Percentiles rank a stretch among this genome's conserved stretches.
Evolutionary conservation across 176 grass and related monocot genomes (phyloP).

Genomic region (Zoysia pacifica): DNA sequence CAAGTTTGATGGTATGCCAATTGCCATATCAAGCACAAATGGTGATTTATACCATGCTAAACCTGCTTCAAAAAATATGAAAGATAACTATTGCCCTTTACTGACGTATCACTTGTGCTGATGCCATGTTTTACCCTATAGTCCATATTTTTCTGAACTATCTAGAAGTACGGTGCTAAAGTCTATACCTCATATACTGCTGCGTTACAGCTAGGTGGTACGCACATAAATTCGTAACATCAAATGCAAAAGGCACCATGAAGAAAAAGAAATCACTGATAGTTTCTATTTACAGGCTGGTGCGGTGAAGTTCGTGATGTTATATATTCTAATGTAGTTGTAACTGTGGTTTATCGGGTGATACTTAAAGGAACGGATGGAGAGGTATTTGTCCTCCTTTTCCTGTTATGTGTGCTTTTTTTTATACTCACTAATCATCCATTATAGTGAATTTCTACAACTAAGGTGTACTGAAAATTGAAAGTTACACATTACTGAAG

Average conservation of each 20-base stretch:
- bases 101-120: background rate
- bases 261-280: background rate
- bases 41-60: background rate
- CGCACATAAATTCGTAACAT: background rate
- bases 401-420: background rate
- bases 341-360: slow-evolving; percentile 87
- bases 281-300: slow-evolving; percentile 63
- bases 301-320: slow-evolving; percentile 92
- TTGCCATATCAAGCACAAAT: slow-evolving; percentile 1
- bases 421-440: background rate
- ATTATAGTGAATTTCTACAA: background rate
- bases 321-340: slow-evolving; percentile 69
- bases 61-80: background rate
- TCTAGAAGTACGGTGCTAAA: slow-evolving; percentile 4
- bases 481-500: background rate
- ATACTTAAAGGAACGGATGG: slow-evolving; percentile 84
- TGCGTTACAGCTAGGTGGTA: background rate
- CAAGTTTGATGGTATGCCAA: slow-evolving; percentile 9
- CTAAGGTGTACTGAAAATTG: background rate
- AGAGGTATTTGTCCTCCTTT: slow-evolving; percentile 60
- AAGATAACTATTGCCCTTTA: background rate
- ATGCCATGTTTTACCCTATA: background rate
- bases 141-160: background rate
- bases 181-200: background rate
- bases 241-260: background rate